Percentiles rank a stretch among this genome's conserved stretches.
Conservation (phyloP, 495 filamentous ascomycete genomes). For the Aspergillus cavernicola region DNA sequence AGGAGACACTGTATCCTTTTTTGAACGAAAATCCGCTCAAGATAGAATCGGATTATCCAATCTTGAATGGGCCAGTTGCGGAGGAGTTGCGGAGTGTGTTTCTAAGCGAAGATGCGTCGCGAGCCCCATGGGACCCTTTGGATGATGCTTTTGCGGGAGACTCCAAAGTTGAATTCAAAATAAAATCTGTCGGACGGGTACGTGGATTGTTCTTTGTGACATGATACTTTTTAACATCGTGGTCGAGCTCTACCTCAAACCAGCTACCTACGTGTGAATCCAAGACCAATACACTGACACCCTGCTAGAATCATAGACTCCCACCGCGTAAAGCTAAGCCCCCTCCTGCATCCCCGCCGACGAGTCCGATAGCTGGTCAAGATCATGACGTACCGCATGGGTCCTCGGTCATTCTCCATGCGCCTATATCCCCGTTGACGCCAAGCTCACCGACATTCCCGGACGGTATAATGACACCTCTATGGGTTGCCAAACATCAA, state of each 20-base stretch:
- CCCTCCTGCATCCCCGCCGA: slow-evolving; percentile 45
- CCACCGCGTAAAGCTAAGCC: slow-evolving; percentile 62
- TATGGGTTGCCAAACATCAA: slow-evolving; percentile 86
- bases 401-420: slow-evolving; percentile 61
- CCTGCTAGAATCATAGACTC: slow-evolving; percentile 51
- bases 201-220: slow-evolving; percentile 27
- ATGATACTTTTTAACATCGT: background rate
- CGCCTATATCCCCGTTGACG: slow-evolving; percentile 81
- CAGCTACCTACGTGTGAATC: background rate
- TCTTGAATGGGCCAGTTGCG: slow-evolving; percentile 61
- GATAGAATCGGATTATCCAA: slow-evolving; percentile 64
- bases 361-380: slow-evolving; percentile 45
- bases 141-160: slow-evolving; percentile 31
- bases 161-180: slow-evolving; percentile 47
- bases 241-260: background rate
- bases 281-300: slow-evolving; percentile 19
- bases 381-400: slow-evolving; percentile 41
- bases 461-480: slow-evolving; percentile 75
- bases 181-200: slow-evolving; percentile 77
- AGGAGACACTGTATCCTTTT: slow-evolving; percentile 37
- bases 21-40: slow-evolving; percentile 56
- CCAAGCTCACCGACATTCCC: slow-evolving; percentile 77
- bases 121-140: slow-evolving; percentile 54
- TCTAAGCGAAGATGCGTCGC: slow-evolving; percentile 59
- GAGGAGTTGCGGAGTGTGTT: slow-evolving; percentile 66